Percentiles rank a stretch among this genome's conserved stretches.
These are phyloP conservation scores for Graphiopsis chlorocephala DNA, from an alignment of 2,329 filamentous ascomycete species.

Conservation along the genomic window DNA sequence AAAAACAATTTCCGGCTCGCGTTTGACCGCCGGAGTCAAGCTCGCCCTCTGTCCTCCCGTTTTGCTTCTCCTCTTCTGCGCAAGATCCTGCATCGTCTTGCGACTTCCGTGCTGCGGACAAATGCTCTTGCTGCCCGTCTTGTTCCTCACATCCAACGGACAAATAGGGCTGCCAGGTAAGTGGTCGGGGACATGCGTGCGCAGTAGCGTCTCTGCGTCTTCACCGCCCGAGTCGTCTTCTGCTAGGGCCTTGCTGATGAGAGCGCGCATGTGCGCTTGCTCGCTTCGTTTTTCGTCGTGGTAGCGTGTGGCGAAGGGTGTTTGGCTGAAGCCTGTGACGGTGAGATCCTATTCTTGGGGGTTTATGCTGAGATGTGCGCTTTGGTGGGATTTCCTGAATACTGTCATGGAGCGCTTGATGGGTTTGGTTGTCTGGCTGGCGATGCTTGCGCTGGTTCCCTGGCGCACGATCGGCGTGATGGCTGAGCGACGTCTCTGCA, in stretches of 20 bases:
- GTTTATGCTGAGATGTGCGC: slow-evolving; percentile 12
- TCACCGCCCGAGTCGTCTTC: slow-evolving; percentile 26
- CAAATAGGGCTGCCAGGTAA: slow-evolving; percentile 43
- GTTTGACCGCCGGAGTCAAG: background rate
- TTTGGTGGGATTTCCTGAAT: background rate
- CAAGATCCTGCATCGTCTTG: slow-evolving; percentile 18
- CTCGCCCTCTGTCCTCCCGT: slow-evolving; percentile 9
- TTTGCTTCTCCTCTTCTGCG: slow-evolving; percentile 2
- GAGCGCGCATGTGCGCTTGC: slow-evolving; percentile 25
- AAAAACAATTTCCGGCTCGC: slow-evolving; percentile 20
- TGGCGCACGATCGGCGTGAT: background rate
- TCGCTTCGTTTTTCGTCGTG: slow-evolving; percentile 28
- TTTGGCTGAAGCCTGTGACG: slow-evolving; percentile 32
- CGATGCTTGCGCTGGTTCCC: background rate
- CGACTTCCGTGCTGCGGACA: slow-evolving; percentile 40
- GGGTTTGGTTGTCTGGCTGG: background rate
- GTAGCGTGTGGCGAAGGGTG: slow-evolving; percentile 32
- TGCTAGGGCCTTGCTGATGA: slow-evolving; percentile 26
- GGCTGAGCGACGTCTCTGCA: slow-evolving; percentile 9
- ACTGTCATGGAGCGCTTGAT: background rate
- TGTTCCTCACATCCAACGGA: slow-evolving; percentile 38
- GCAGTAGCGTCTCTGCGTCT: slow-evolving; percentile 29
- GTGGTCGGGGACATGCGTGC: slow-evolving; percentile 43
- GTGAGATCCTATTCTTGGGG: slow-evolving; percentile 16
- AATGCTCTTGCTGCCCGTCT: slow-evolving; percentile 36